Base-by-base conservation (phyloP, 2,329 filamentous ascomycete genomes). In the Ilyonectria robusta region DNA sequence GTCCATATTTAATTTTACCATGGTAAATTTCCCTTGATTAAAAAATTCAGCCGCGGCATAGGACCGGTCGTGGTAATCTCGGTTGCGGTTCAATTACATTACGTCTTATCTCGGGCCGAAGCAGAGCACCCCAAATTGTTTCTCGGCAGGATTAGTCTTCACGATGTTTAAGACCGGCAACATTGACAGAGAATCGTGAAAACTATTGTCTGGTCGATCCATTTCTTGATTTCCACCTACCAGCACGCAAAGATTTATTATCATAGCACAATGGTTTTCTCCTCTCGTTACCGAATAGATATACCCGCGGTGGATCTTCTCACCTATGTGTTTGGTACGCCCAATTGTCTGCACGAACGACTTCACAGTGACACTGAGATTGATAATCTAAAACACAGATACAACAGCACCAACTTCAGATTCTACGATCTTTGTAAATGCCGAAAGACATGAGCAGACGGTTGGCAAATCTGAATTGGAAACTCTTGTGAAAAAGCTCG, bases 291-390 rank as follows among this genome's bases (percentile, higher is more conserved):
- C n/a, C 35, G 50, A 35, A 56, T 62, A 33, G 31, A 56, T 8
- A 50, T 62, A 47, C 50, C 59, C 26, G 11, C 35, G 37, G 59
- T 40, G 19, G 59, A 55, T 35, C 26, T 62, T 8, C 50, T 61
- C 37, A 62, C 59, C 13, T 55, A 62, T 6, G 33, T 62, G 15
- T 62, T 55, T 15, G 50, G 59, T 55, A 59, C 17, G 33, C 2
- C 31, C 7, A 23, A 11, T 11, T 37, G 17, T 37, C 33, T 15
- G 13, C 5, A 7, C 11, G 6, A 17, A 10, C 33, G 4, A 13
- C 6, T 23, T 35, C 19, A 37, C 7, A 23, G 19, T 26, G 2
- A 37, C 7, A 23, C 8, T 26, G 2, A 26, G 11, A 21, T 42
- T 9, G 15, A 21, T 55, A 26, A 55, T 6, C 1, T 9, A 8